phyloP scores from a whole-genome alignment of 768 basidiomycete genomes.

The Epithele typhae region DNA sequence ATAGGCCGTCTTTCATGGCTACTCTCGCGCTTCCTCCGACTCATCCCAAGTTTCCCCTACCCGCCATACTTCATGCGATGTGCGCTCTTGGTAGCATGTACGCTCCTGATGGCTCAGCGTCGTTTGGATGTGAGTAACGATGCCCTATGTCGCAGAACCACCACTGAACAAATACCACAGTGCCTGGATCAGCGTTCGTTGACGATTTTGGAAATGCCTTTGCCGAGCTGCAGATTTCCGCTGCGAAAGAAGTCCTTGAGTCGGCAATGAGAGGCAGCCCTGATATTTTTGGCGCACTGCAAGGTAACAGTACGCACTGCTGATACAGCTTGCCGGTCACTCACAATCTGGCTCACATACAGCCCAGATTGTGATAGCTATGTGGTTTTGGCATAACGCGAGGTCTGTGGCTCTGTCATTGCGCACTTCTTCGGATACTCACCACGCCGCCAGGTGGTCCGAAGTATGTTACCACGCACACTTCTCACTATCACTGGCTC shows the following conservation, averaged over 20 bases:
- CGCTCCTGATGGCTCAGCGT: neutral
- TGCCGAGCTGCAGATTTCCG: slow-evolving; percentile 58
- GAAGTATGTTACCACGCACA: slow-evolving; percentile 40
- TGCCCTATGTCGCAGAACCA: no score
- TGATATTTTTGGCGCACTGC: slow-evolving; percentile 53
- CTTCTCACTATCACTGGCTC: neutral
- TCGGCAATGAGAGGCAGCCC: slow-evolving; percentile 41
- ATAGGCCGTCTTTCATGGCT: slow-evolving; percentile 59
- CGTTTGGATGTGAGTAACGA: no score
- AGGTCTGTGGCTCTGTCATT: slow-evolving; percentile 45
- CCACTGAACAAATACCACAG: no score
- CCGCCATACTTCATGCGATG: slow-evolving; percentile 78
- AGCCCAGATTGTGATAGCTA: slow-evolving; percentile 63
- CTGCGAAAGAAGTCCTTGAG: slow-evolving; percentile 38
- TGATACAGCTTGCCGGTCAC: neutral
- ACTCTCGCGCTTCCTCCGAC: slow-evolving; percentile 59
- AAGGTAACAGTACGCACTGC: slow-evolving; percentile 40
- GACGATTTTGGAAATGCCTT: slow-evolving; percentile 52
- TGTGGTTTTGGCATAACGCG: slow-evolving; percentile 75
- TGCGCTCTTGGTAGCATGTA: slow-evolving; percentile 78
- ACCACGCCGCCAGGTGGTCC: no score
- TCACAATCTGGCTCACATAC: neutral
- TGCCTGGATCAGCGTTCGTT: slow-evolving; percentile 6
- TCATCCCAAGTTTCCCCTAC: slow-evolving; percentile 69
- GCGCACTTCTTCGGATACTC: no score